phyloP scores from a whole-genome alignment of 768 basidiomycete species.

The Cystobasidiopsis lactophilus region DNA sequence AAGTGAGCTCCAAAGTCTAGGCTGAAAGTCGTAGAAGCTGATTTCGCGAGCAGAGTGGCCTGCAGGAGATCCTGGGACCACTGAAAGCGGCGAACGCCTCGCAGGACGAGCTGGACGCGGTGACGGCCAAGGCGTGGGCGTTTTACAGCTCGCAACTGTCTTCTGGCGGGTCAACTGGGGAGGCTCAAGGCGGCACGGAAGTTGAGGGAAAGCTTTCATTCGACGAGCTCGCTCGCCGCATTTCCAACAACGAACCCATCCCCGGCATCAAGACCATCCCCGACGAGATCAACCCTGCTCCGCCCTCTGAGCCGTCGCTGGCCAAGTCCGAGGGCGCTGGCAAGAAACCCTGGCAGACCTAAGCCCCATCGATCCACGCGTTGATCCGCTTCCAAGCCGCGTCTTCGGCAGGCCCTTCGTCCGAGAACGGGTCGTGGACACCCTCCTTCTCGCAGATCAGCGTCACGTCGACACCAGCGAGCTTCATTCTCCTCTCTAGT shows the following conservation, averaged over 20 bases:
- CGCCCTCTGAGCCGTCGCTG: constrained; percentile 8
- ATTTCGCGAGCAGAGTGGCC: constrained; percentile 1
- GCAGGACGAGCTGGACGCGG: constrained; percentile 6
- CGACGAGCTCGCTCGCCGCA: constrained; percentile 16
- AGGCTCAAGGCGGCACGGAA: not conserved
- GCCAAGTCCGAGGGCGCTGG: not conserved
- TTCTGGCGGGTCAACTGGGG: not conserved
- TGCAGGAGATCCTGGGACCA: constrained; percentile 9
- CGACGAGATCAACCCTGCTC: constrained; percentile 11
- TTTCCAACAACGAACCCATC: constrained; percentile 15
- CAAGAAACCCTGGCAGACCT: constrained; percentile 16
- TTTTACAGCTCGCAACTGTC: constrained; percentile 6
- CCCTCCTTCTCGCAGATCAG: not conserved
- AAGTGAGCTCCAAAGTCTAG: no score
- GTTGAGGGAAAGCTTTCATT: constrained; percentile 6
- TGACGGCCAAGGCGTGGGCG: constrained; percentile 7
- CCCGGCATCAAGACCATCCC: constrained; percentile 18
- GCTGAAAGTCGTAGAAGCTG: no score
- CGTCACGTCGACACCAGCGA: not conserved
- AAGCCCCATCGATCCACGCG: not conserved
- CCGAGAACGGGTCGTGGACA: no score
- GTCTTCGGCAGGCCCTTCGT: no score
- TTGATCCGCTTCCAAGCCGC: no score
- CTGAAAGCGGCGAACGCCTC: constrained; percentile 6
- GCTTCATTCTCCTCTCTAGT: not conserved